A percentile compares a stretch with the other conserved stretches of the same genome.
These are phyloP conservation scores for Trichoderma sp. DNA, from an alignment of 2,329 filamentous ascomycete genomes.

Conservation along the genomic window DNA sequence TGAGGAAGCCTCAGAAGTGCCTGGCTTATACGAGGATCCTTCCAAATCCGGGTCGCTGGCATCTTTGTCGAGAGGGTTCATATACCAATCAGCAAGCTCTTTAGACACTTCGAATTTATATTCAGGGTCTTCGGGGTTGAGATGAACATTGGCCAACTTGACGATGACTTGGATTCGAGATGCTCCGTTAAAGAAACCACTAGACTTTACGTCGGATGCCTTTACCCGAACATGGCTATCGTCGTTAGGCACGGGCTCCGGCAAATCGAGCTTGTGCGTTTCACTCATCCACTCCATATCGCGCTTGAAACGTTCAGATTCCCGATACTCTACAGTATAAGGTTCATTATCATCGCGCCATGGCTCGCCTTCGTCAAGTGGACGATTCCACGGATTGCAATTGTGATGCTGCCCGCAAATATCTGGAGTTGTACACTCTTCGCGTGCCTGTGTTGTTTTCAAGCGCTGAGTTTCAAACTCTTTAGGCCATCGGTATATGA, in stretches of 20 bases:
- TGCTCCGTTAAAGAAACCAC: conserved; percentile 38
- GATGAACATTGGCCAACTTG: conserved; percentile 64
- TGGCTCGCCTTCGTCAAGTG: conserved; percentile 36
- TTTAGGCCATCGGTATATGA: conserved; percentile 22
- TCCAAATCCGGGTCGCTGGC: conserved; percentile 4
- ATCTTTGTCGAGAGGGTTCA: not conserved
- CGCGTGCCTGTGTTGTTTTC: conserved; percentile 15
- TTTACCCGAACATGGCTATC: conserved; percentile 20
- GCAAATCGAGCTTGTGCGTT: conserved; percentile 35
- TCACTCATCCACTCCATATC: conserved; percentile 38
- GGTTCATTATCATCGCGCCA: conserved; percentile 31
- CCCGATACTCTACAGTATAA: conserved; percentile 28
- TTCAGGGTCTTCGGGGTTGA: conserved; percentile 60
- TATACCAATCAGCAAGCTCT: conserved; percentile 19
- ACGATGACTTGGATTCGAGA: conserved; percentile 62
- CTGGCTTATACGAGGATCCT: conserved; percentile 4
- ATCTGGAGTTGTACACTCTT: conserved; percentile 32
- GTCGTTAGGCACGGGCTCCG: conserved; percentile 26
- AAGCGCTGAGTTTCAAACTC: conserved; percentile 39
- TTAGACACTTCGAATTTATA: conserved; percentile 6
- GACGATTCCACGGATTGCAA: conserved; percentile 34
- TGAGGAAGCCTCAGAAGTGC: not conserved
- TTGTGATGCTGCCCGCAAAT: conserved; percentile 28
- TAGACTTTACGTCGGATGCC: conserved; percentile 35
- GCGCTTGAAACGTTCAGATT: conserved; percentile 33